Evolutionary conservation across 495 filamentous ascomycete genomes (phyloP), one percentile per base, ranked within the genome.

Genomic region (Hypoxylon crocopeplum): DNA sequence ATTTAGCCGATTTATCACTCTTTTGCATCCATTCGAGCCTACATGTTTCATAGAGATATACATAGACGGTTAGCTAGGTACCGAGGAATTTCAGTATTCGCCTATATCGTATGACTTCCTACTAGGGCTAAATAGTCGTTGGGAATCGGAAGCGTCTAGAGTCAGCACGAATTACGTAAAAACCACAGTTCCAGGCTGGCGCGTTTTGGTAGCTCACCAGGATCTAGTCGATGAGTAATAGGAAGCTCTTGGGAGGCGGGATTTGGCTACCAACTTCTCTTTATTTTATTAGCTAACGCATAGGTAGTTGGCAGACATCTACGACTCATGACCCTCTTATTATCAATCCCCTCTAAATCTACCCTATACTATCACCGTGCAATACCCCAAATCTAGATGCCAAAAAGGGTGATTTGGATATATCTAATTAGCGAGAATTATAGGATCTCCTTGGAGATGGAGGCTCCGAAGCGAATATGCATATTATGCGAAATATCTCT

Each of bases 151-250:
- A 36, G 25, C 36, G 29, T 48, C 59, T 33, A 57, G 59, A 57
- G 53, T 39, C 32, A 20, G 24, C 22, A 5, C 32, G 24, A 46
- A 51, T 62, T 62, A 56, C 59, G 51, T 56, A 62, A 56, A 56
- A 5, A 32, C 22, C n/a, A 24, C 21, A 12, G 36, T 24, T 6
- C 12, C 7, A 16, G 22, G 30, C 16, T 42, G 29, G 37, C 13
- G 20, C 5, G 36, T 15, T 24, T 39, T 47, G 15, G 39, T 30
- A 32, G 50, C 7, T 17, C 22, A 7, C n/a, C n/a, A n/a, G n/a
- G n/a, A n/a, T n/a, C n/a, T n/a, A 16, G 29, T 25, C 8, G 52
- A 48, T 63, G 59, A 63, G 36, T 63, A 63, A 63, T 57, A 15
- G 10, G 29, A 51, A 44, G 36, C n/a, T 30, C 44, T 41, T 47